A percentile compares a stretch with the other conserved stretches of the same genome.
These are phyloP conservation scores for Dacryopinax primogenitus DNA, from an alignment of 768 basidiomycete species.

Conservation along the genomic window DNA sequence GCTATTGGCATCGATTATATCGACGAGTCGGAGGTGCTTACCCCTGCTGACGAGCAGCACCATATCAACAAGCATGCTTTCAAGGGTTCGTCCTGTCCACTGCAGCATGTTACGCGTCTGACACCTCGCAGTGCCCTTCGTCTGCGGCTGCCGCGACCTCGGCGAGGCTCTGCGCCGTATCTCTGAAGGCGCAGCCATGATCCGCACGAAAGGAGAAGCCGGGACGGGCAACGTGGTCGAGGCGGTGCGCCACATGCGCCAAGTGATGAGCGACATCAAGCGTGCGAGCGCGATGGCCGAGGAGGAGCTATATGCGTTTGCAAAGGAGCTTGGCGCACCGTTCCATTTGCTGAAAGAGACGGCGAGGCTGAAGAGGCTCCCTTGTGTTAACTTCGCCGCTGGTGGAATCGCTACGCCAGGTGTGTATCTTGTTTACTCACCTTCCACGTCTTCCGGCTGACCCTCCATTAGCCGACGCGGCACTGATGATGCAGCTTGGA, in stretches of 20 bases:
- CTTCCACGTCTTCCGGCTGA: neutral
- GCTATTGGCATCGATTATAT: conserved; percentile 92
- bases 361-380: conserved; percentile 80
- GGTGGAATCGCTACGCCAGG: conserved; percentile 88
- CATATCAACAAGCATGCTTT: conserved; percentile 95
- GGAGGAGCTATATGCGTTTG: conserved; percentile 85
- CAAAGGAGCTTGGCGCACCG: conserved; percentile 85
- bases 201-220: conserved; percentile 92
- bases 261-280: conserved; percentile 73
- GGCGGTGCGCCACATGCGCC: conserved; percentile 84
- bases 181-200: conserved; percentile 94
- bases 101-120: neutral
- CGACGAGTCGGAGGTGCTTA: conserved; percentile 88
- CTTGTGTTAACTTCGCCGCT: conserved; percentile 94
- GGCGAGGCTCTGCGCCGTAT: conserved; percentile 95
- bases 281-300: conserved; percentile 79
- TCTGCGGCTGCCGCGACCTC: conserved; percentile 88
- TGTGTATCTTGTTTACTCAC: conserved; percentile 24
- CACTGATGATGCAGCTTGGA: conserved; percentile 97
- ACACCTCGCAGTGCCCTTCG: conserved; percentile 53
- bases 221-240: conserved; percentile 85
- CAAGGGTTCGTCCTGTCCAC: conserved; percentile 33
- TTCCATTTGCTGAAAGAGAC: conserved; percentile 94
- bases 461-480: conserved; percentile 62
- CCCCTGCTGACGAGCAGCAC: conserved; percentile 89